These are phyloP conservation scores for Aurifilum marmelostoma DNA, from an alignment of 2,329 filamentous ascomycete genomes.

Conservation along the genomic window DNA sequence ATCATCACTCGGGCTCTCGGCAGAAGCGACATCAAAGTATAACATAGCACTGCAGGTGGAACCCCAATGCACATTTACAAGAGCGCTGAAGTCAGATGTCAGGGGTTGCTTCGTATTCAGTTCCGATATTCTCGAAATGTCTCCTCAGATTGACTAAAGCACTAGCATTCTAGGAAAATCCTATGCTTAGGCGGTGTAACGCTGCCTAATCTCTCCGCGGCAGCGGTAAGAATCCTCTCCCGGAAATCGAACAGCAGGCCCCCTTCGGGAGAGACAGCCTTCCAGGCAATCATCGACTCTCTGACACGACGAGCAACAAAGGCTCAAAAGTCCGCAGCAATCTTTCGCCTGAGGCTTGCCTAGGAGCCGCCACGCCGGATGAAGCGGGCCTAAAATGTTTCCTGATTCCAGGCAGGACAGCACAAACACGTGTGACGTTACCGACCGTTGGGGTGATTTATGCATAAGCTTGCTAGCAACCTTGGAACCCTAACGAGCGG, in stretches of 20 bases:
- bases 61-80: neutral
- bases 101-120: neutral
- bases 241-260: neutral
- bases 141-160: neutral
- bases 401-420: neutral
- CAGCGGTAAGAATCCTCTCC: neutral
- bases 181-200: constrained; percentile 1
- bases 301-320: neutral
- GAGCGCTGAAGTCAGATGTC: neutral
- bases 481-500: neutral
- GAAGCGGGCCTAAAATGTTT: neutral
- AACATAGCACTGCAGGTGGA: neutral
- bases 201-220: neutral
- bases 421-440: neutral
- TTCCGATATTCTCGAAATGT: neutral
- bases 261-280: neutral
- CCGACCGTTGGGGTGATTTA: neutral
- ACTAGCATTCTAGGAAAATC: neutral
- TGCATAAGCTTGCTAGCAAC: neutral
- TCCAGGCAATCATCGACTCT: neutral
- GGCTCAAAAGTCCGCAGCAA: neutral
- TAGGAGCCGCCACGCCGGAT: neutral
- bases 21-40: neutral
- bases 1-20: neutral
- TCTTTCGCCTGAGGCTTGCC: neutral